Evolutionary conservation across 352 stramenopile genomes (phyloP).

Genomic region (Globisporangium canariense): DNA sequence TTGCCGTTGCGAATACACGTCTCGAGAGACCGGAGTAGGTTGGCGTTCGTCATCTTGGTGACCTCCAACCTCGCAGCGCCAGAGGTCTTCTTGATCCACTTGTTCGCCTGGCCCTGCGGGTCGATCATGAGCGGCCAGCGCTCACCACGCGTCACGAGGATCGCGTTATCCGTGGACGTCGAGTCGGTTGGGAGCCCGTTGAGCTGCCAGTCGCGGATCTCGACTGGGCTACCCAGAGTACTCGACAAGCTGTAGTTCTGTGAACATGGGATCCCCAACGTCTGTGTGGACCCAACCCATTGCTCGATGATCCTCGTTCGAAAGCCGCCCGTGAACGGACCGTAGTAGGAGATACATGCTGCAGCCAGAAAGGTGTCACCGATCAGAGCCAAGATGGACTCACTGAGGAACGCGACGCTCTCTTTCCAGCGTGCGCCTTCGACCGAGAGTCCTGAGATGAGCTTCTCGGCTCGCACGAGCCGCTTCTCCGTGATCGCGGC

Average conservation of each 20-base stretch:
- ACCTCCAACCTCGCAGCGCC: conserved; percentile 50
- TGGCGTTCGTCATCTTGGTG: conserved; percentile 91
- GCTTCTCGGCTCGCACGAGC: conserved; percentile 87
- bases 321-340: conserved; percentile 90
- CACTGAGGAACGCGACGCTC: conserved; percentile 70
- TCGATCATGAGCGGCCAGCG: conserved; percentile 95
- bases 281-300: conserved; percentile 70
- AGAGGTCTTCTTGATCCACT: conserved; percentile 93
- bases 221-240: conserved; percentile 86
- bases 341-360: conserved; percentile 93
- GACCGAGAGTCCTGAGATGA: conserved; percentile 87
- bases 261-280: conserved; percentile 71
- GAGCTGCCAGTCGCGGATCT: conserved; percentile 92
- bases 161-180: conserved; percentile 92
- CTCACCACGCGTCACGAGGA: conserved; percentile 87
- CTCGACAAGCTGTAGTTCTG: conserved; percentile 62
- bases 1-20: conserved; percentile 92
- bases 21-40: conserved; percentile 87
- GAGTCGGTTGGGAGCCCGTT: conserved; percentile 89
- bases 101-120: conserved; percentile 91
- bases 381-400: conserved; percentile 82
- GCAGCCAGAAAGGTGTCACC: conserved; percentile 92
- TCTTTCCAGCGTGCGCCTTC: conserved; percentile 93
- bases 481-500: conserved; percentile 86
- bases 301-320: conserved; percentile 67